phyloP scores from a whole-genome alignment of 768 basidiomycete species.

The Plicaturopsis crispa region DNA sequence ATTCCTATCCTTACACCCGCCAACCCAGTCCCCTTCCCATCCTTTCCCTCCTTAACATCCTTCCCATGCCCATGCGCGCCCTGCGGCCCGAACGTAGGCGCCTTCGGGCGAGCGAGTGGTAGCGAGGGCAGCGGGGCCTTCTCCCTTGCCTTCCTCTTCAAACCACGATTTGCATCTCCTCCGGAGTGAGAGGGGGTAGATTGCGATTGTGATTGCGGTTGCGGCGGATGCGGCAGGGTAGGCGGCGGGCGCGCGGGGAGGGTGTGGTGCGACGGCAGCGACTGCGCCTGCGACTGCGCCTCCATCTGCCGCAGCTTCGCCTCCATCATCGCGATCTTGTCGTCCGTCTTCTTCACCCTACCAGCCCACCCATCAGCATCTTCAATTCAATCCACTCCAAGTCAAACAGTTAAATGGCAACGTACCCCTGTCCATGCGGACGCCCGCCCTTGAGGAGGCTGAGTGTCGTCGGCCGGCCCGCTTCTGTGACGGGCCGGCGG shows the following conservation, averaged over 20 bases:
- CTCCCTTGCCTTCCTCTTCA: too few species aligned
- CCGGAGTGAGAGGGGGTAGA: conserved; percentile 16
- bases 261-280: conserved; percentile 23
- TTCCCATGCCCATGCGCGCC: conserved; percentile 1
- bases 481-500: too few species aligned
- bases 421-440: too few species aligned
- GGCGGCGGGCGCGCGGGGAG: neutral
- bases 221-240: neutral
- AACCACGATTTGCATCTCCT: too few species aligned
- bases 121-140: conserved; percentile 27
- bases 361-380: too few species aligned
- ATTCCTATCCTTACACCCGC: conserved; percentile 34
- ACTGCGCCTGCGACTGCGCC: conserved; percentile 17
- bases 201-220: conserved; percentile 12
- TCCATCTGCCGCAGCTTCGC: conserved; percentile 87
- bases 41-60: conserved; percentile 4
- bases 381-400: too few species aligned
- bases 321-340: conserved; percentile 94
- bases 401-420: too few species aligned
- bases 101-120: conserved; percentile 10
- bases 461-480: conserved; percentile 87
- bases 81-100: neutral
- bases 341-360: too few species aligned
- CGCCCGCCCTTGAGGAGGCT: conserved; percentile 82
- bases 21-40: conserved; percentile 19